Evolutionary conservation across 1,284 basidiomycete genomes (phyloP).

Genomic region (Xerocomus amazonicus): DNA sequence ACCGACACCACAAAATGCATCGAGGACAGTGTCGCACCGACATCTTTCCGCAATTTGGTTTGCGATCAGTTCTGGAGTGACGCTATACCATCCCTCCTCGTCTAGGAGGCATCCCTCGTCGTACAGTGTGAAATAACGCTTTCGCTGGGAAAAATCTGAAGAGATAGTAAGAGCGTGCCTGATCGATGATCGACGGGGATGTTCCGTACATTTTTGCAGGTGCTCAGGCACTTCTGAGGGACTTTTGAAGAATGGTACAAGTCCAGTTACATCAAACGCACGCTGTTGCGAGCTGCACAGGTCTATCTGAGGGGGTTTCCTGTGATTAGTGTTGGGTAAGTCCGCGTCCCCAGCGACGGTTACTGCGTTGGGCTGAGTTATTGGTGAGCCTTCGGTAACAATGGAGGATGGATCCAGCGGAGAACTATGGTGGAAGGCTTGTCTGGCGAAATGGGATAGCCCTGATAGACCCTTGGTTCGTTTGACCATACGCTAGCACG

Average conservation of each 20-base stretch:
- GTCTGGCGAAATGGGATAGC: constrained; percentile 47
- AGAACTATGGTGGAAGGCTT: constrained; percentile 35
- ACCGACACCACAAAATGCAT: constrained; percentile 97
- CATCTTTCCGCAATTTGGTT: constrained; percentile 90
- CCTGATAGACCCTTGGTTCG: constrained; percentile 46
- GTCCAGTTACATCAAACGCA: constrained; percentile 60
- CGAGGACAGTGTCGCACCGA: constrained; percentile 78
- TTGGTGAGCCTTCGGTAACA: neutral
- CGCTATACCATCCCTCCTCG: constrained; percentile 94
- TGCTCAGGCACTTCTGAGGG: constrained; percentile 67
- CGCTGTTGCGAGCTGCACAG: neutral
- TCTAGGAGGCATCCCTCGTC: constrained; percentile 76
- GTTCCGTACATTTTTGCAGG: constrained; percentile 74
- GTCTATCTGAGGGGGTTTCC: neutral
- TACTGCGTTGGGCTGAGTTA: neutral
- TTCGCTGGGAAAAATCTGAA: constrained; percentile 82
- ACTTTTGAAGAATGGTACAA: constrained; percentile 68
- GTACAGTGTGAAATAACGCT: constrained; percentile 79
- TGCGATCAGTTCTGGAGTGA: constrained; percentile 93
- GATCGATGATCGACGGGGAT: neutral
- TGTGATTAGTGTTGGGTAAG: neutral
- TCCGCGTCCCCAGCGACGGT: neutral
- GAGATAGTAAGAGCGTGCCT: neutral
- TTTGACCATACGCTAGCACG: constrained; percentile 28
- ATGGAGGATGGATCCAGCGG: constrained; percentile 9